phyloP scores from a whole-genome alignment of 495 filamentous ascomycete species.

The Lasiosphaeriaceae sp. region DNA sequence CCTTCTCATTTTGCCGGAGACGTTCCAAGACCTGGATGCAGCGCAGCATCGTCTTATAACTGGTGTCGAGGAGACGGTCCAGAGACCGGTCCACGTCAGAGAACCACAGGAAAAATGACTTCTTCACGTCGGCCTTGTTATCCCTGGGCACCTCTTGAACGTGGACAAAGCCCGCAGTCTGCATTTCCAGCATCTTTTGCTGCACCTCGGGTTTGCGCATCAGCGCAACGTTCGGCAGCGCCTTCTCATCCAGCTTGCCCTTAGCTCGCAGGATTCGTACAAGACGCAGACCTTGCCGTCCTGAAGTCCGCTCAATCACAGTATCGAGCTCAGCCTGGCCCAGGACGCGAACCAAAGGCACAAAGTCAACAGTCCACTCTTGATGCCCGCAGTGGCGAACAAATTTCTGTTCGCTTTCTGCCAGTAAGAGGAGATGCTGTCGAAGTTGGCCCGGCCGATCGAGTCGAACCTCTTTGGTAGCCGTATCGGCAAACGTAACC shows the following conservation, averaged over 20 bases:
- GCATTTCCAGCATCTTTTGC: conserved; percentile 73
- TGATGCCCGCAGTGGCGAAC: conserved; percentile 58
- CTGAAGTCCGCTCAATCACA: conserved; percentile 70
- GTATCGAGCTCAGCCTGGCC: conserved; percentile 72
- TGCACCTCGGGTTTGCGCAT: conserved; percentile 78
- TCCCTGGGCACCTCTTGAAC: conserved; percentile 91
- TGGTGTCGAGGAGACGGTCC: conserved; percentile 63
- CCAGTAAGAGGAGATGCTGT: conserved; percentile 70
- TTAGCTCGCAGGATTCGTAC: conserved; percentile 76
- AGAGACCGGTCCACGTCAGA: conserved; percentile 71
- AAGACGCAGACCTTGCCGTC: conserved; percentile 69
- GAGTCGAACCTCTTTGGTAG: conserved; percentile 35
- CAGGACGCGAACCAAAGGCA: conserved; percentile 60
- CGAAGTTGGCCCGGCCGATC: conserved; percentile 59
- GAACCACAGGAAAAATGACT: conserved; percentile 86
- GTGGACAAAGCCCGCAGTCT: conserved; percentile 76
- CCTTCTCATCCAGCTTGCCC: conserved; percentile 90
- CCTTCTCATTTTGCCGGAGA: conserved; percentile 62
- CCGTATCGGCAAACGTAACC: conserved; percentile 28
- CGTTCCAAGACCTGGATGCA: conserved; percentile 70
- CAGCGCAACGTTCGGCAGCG: conserved; percentile 66
- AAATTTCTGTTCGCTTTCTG: conserved; percentile 67
- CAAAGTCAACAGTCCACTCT: conserved; percentile 78
- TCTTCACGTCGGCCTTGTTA: conserved; percentile 65
- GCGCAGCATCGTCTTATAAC: conserved; percentile 86